Evolutionary conservation across 148 eudicot species (phyloP), one percentile per base, ranked within the genome.

Genomic region (Cornus suecica): DNA sequence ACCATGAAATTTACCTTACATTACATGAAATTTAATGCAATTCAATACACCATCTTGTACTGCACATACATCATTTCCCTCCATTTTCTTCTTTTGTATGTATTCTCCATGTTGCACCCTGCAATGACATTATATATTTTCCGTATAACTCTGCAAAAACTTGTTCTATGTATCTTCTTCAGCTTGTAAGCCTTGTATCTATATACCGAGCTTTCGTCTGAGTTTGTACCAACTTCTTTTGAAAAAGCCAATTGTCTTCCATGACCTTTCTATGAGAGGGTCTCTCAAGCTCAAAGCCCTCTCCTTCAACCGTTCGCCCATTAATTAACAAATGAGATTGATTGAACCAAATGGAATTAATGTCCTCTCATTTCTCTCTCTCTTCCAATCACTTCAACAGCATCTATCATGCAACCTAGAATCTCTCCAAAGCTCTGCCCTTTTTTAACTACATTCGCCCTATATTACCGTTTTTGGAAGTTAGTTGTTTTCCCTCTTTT

Each of bases 211-310:
- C 72, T 69, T 69, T 16, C 31, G 8, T 5, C 60, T 56, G 22
- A 69, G 18, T 29, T 14, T 48, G 72, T 42, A 69, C 72, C 72
- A 69, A 24, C 14, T 29, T 48, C n/a, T 69, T 25, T 69, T 69
- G 22, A 56, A 69, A 28, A 30, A 18, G 8, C 60, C 32, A 7
- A 69, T 13, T 1, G 45, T 15, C 8, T 45, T 69, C 72, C 72
- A 69, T 9, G 72, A 26, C 2, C 72, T 18, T 48, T 25, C 51
- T 16, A 24, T 45, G 18, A 69, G 16, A 45, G 51, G 29, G 8
- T 69, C 32, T 5, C 18, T 68, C 20, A 24, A 8, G 25, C 31
- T 22, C 23, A 6, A 16, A 22, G 28, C 32, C n/a, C 23, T 45
- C 32, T 13, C 28, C 31, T 2, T 41, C 28, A 41, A 8, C 22